Base-by-base conservation (phyloP, 192 early-diverging fungal genomes). In the Chytriomyces hyalinus region DNA sequence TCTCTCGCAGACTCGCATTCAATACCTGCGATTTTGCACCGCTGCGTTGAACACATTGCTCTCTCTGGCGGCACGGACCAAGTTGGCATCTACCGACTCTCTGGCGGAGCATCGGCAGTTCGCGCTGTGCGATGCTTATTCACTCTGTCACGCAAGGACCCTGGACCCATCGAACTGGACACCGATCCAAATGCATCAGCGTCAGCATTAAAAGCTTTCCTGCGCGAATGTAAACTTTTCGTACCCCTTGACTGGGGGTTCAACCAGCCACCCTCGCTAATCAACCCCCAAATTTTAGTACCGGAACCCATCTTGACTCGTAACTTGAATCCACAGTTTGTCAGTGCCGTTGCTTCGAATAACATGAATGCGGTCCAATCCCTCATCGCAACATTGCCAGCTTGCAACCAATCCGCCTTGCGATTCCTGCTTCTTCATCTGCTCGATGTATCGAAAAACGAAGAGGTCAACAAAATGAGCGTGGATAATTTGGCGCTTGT, bases 381-480 rank as follows among this genome's bases (percentile, higher is more conserved):
- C 2, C 22, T 73, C 49, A 22, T 10, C 13, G 47, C 9, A n/a
- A 53, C 15, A 13, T 36, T 73, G 28, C 59, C 53, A 11, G 20
- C 22, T 11, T 26, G n/a, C 6, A 36, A 60, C 17, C 62, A 59
- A 46, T 28, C 11, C 53, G 62, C 71, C 22, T n/a, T 73, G 17
- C 44, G 45, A 28, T 43, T 73, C 11, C 71, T 73, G 1, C 26
- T 73, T 15, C 46, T 49, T 9, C 71, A 73, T 49, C 28, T 73
- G 28, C 26, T 49, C 13, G 28, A 73, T 22, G 47, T 73, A 62
- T 49, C 44, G 22, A 9, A n/a, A 36, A 36, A 73, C 36, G 8
- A 36, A 10, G 59, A 60, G 3, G 45, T 62, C 53, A 73, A 73
- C 71, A 73, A 73, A 62, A 73, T 73, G 71, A 28, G n/a, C 9